phyloP scores from a whole-genome alignment of 441 rosid genomes.

The Erysimum pusillum region DNA sequence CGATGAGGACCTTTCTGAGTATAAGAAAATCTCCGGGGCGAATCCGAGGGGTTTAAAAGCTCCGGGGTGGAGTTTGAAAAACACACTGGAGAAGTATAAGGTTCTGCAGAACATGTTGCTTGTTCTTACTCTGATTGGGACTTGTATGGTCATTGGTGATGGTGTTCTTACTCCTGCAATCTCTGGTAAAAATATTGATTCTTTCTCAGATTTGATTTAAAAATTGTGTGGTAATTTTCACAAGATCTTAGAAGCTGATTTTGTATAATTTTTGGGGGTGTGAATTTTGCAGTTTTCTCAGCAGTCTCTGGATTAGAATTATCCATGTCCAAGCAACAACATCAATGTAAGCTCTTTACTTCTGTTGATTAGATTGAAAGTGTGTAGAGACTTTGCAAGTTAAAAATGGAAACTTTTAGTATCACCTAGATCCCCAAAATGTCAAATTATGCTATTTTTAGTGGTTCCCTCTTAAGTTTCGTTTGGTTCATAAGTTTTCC shows the following conservation, averaged over 20 bases:
- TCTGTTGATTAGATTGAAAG: background rate
- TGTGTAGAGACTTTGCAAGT: background rate
- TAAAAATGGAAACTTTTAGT: conserved; percentile 24
- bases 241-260: conserved; percentile 18
- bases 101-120: conserved; percentile 64
- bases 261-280: conserved; percentile 18
- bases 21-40: conserved; percentile 51
- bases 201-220: conserved; percentile 12
- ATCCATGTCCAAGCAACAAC: conserved; percentile 71
- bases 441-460: conserved; percentile 1
- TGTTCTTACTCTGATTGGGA: conserved; percentile 72
- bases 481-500: conserved; percentile 5
- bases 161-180: conserved; percentile 80
- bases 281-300: conserved; percentile 65
- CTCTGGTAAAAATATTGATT: conserved; percentile 47
- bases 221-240: background rate
- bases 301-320: conserved; percentile 78
- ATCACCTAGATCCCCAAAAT: conserved; percentile 21
- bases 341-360: conserved; percentile 60
- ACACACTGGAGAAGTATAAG: conserved; percentile 61
- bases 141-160: conserved; percentile 87
- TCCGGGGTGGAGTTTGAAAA: conserved; percentile 58
- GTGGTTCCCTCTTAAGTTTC: conserved; percentile 17
- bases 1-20: conserved; percentile 76
- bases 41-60: conserved; percentile 35